These are phyloP conservation scores for Polyporus arcularius DNA, from an alignment of 768 basidiomycete genomes.

Conservation along the genomic window DNA sequence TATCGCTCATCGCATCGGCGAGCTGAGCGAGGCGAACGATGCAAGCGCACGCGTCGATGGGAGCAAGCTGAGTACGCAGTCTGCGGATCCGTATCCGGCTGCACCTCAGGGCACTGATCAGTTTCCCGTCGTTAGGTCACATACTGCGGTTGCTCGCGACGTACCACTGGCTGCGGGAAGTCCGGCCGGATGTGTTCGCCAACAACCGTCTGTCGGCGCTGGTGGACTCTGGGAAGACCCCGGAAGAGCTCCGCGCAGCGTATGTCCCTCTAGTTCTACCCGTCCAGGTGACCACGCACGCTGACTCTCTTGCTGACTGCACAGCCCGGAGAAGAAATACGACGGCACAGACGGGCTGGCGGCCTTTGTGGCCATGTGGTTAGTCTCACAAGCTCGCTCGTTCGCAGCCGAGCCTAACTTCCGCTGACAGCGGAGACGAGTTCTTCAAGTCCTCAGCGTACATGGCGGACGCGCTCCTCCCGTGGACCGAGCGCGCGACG, in stretches of 20 bases:
- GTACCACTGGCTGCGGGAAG: slow-evolving; percentile 71
- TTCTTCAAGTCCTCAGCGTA: slow-evolving; percentile 4
- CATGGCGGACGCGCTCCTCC: slow-evolving; percentile 15
- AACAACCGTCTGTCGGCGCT: slow-evolving; percentile 68
- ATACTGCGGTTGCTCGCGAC: slow-evolving; percentile 74
- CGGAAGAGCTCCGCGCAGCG: slow-evolving; percentile 35
- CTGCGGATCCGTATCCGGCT: slow-evolving; percentile 13
- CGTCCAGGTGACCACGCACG: neutral
- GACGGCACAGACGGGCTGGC: slow-evolving; percentile 61
- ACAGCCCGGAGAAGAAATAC: slow-evolving; percentile 65
- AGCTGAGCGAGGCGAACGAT: neutral
- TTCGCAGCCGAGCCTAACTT: neutral
- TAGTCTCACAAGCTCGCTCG: slow-evolving; percentile 21
- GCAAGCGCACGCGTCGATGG: slow-evolving; percentile 19
- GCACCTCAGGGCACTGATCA: neutral
- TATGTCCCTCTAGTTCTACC: slow-evolving; percentile 36
- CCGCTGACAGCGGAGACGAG: slow-evolving; percentile 2
- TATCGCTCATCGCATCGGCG: slow-evolving; percentile 3
- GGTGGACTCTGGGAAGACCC: slow-evolving; percentile 64
- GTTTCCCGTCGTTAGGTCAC: slow-evolving; percentile 47
- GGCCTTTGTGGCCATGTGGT: slow-evolving; percentile 71
- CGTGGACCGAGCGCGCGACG: slow-evolving; percentile 4
- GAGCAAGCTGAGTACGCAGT: slow-evolving; percentile 48
- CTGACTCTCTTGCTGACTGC: neutral
- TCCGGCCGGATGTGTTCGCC: slow-evolving; percentile 68